Conservation (phyloP, 2,329 filamentous ascomycete genomes). For the Ophiocordyceps camponoti-saundersi region DNA sequence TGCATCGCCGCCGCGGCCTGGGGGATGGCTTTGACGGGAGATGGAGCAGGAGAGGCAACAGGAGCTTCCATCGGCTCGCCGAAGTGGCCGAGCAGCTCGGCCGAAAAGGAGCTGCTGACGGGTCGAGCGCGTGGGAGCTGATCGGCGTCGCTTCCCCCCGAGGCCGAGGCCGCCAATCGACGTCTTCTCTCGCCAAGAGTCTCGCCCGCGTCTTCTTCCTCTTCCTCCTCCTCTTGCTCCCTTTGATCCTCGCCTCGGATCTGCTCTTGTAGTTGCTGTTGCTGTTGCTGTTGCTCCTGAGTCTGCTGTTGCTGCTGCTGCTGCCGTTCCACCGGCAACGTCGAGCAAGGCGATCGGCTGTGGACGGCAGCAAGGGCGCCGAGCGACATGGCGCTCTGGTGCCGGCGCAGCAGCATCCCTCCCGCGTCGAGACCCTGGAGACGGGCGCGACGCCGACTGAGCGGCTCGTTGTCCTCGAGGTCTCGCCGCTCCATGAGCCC, state of each 20-base stretch:
- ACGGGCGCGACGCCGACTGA: conserved; percentile 60
- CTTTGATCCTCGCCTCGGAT: too few species aligned
- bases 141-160: conserved; percentile 22
- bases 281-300: conserved; percentile 12
- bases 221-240: conserved; percentile 18
- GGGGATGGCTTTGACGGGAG: conserved; percentile 18
- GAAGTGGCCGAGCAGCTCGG: conserved; percentile 51
- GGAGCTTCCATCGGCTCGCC: conserved; percentile 17
- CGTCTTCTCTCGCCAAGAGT: conserved; percentile 49
- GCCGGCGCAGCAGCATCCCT: conserved; percentile 20
- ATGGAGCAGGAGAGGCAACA: too few species aligned
- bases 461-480: conserved; percentile 81
- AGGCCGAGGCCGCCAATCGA: conserved; percentile 40
- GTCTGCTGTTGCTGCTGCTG: conserved; percentile 12
- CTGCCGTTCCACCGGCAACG: neutral
- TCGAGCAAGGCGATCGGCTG: neutral
- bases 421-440: conserved; percentile 46
- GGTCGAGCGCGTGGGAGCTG: conserved; percentile 35
- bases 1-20: conserved; percentile 11
- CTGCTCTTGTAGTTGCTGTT: neutral
- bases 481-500: conserved; percentile 68
- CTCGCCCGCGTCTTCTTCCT: conserved; percentile 44
- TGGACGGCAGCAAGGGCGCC: conserved; percentile 7
- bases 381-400: conserved; percentile 27
- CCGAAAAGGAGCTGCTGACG: conserved; percentile 48